A percentile compares a stretch with the other conserved stretches of the same genome.
Conservation (phyloP, 495 filamentous ascomycete species). For the Tuber calosporum region DNA sequence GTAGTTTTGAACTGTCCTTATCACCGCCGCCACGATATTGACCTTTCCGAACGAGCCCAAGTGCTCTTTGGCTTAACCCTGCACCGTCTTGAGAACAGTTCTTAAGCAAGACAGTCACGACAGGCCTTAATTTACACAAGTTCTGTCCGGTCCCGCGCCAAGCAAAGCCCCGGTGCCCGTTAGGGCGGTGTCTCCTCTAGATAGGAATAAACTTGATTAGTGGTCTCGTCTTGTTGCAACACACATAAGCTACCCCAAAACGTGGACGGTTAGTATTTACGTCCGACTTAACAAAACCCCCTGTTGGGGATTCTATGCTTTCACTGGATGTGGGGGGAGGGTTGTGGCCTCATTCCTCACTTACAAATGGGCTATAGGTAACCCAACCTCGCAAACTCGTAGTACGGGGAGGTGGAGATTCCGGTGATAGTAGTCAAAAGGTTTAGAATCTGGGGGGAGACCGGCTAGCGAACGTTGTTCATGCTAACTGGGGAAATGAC, state of each 20-base stretch:
- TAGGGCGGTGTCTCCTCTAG: too few relatives aligned
- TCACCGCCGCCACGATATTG: not conserved
- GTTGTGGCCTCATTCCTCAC: not conserved
- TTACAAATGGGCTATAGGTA: not conserved
- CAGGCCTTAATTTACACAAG: not conserved
- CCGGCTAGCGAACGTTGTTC: not conserved
- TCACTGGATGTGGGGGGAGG: not conserved
- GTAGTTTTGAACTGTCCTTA: not conserved
- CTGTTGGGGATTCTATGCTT: not conserved
- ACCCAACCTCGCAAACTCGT: not conserved
- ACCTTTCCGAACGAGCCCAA: not conserved
- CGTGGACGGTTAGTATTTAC: not conserved
- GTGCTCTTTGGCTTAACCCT: not conserved
- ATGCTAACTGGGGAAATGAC: not conserved
- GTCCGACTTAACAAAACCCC: not conserved
- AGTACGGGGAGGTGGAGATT: not conserved
- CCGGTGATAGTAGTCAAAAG: not conserved
- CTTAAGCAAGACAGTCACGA: not conserved
- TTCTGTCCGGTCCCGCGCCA: too few relatives aligned
- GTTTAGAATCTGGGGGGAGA: not conserved
- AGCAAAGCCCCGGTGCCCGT: not conserved
- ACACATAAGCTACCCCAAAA: not conserved
- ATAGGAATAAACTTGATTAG: too few relatives aligned
- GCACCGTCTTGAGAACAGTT: not conserved
- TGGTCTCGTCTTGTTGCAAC: not conserved